Percentiles rank a stretch among this genome's conserved stretches.
Conservation (phyloP, 495 filamentous ascomycete genomes). For the Recurvomyces mirabilis region DNA sequence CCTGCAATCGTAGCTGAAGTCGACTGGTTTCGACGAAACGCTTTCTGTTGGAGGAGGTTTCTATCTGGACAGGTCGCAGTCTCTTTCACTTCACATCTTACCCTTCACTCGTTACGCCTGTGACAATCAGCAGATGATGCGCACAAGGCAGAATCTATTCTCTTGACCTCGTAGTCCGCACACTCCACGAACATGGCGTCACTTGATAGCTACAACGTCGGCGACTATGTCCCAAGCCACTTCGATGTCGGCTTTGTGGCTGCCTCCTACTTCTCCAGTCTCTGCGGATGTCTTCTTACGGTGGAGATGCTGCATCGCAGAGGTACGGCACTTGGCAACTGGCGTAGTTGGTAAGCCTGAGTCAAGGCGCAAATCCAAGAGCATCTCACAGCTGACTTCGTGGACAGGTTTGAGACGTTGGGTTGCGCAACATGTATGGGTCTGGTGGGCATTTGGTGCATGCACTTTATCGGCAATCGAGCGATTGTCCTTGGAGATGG, state of each 20-base stretch:
- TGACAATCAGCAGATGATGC: too few relatives aligned
- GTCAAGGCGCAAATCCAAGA: too few relatives aligned
- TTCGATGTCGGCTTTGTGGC: slow-evolving; percentile 56
- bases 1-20: too few relatives aligned
- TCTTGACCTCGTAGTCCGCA: too few relatives aligned
- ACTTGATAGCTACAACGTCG: too few relatives aligned
- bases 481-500: slow-evolving; percentile 60
- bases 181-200: too few relatives aligned
- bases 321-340: slow-evolving; percentile 30
- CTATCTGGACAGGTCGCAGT: too few relatives aligned
- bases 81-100: too few relatives aligned
- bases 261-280: slow-evolving; percentile 67
- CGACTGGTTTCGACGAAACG: too few relatives aligned
- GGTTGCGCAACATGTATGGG: slow-evolving; percentile 69
- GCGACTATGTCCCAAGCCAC: slow-evolving; percentile 34
- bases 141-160: too few relatives aligned
- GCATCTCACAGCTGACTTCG: background rate
- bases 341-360: slow-evolving; percentile 25
- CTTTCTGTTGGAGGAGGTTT: too few relatives aligned
- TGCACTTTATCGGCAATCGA: slow-evolving; percentile 79
- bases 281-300: slow-evolving; percentile 63
- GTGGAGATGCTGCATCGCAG: slow-evolving; percentile 71
- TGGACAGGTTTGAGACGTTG: slow-evolving; percentile 53
- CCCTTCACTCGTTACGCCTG: too few relatives aligned
- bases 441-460: slow-evolving; percentile 70